Evolutionary conservation across 75 land plant species (phyloP).

Genomic region (Larix kaempferi): DNA sequence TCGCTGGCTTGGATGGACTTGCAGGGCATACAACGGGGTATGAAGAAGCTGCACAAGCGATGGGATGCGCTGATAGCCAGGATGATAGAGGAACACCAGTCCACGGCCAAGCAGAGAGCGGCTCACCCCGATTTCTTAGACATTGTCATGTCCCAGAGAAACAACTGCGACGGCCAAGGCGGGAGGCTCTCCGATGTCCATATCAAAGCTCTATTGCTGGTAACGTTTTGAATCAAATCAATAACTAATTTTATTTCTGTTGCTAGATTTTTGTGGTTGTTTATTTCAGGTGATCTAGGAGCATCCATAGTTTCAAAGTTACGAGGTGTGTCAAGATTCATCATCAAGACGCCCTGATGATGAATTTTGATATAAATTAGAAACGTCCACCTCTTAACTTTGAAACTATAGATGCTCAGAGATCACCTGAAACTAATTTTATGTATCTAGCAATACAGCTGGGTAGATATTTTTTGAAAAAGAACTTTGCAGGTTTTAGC

Average conservation of each 20-base stretch:
- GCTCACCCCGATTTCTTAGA: constrained; percentile 6
- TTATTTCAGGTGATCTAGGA: no score
- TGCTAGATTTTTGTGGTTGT: no score
- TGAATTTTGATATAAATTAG: no score
- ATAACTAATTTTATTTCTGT: no score
- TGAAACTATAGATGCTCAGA: no score
- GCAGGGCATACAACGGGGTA: not conserved
- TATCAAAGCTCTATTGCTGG: constrained; percentile 5
- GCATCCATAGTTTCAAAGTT: no score
- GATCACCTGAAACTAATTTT: no score
- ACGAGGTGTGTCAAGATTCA: no score
- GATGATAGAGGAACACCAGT: constrained; percentile 10
- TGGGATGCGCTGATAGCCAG: not conserved
- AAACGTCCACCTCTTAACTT: no score
- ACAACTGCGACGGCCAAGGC: constrained; percentile 1
- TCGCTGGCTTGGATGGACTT: constrained; percentile 11
- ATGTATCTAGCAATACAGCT: not conserved
- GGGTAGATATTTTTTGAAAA: not conserved
- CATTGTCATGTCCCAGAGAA: not conserved
- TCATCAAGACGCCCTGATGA: no score
- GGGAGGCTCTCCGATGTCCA: not conserved
- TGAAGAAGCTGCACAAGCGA: constrained; percentile 6
- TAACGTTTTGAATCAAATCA: not conserved
- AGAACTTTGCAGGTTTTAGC: no score
- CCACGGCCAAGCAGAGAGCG: not conserved